These are phyloP conservation scores for Oidiodendron maius DNA, from an alignment of 495 filamentous ascomycete species.

Conservation along the genomic window DNA sequence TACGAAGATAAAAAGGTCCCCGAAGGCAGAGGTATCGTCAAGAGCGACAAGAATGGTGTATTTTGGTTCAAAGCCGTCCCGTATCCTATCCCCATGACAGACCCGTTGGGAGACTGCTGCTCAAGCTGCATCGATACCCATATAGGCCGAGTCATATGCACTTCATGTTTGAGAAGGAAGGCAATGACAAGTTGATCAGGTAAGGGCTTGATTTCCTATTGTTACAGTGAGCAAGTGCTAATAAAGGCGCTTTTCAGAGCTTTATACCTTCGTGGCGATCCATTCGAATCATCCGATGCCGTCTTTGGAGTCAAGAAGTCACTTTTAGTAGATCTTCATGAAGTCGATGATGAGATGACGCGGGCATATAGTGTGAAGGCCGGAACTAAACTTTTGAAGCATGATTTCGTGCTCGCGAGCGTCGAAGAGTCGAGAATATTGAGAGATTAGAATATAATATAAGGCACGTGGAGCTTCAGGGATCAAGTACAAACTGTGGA, in stretches of 20 bases:
- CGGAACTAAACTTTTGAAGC: conserved; percentile 57
- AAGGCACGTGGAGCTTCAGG: conserved; percentile 67
- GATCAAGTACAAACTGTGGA: no score
- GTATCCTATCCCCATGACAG: conserved; percentile 91
- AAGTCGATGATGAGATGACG: conserved; percentile 50
- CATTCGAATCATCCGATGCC: conserved; percentile 85
- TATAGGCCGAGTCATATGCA: conserved; percentile 87
- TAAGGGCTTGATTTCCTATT: conserved; percentile 41
- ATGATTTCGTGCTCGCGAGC: conserved; percentile 70
- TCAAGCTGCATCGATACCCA: conserved; percentile 64
- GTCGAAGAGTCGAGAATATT: conserved; percentile 65
- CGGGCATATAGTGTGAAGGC: conserved; percentile 67
- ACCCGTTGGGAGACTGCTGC: conserved; percentile 75
- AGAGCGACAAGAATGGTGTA: conserved; percentile 58
- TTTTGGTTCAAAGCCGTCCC: conserved; percentile 90
- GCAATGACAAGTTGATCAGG: conserved; percentile 81
- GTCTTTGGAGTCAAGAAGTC: conserved; percentile 92
- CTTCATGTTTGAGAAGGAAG: conserved; percentile 87
- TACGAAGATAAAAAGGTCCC: conserved; percentile 62
- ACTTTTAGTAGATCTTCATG: conserved; percentile 65
- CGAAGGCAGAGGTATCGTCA: conserved; percentile 77
- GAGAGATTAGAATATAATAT: conserved; percentile 62
- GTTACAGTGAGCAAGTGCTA: no score
- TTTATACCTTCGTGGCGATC: conserved; percentile 76
- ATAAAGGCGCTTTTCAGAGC: conserved; percentile 33